Conservation (phyloP, 495 filamentous ascomycete species). For the Aspergillus diversus region DNA sequence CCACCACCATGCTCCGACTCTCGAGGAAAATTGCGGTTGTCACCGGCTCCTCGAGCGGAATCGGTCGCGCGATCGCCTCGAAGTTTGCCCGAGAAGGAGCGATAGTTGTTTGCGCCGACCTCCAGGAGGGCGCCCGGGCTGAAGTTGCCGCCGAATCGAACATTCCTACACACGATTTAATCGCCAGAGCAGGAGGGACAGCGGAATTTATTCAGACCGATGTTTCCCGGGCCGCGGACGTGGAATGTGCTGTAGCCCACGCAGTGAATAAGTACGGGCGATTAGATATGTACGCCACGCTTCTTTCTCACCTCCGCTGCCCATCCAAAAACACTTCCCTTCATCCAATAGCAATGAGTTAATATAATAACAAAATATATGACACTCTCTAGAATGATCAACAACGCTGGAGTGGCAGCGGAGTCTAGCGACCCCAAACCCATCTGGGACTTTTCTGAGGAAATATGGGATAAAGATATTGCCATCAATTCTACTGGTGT, state of each 20-base stretch:
- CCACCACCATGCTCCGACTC: slow-evolving; percentile 3
- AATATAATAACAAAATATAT: background rate
- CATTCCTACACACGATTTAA: slow-evolving; percentile 40
- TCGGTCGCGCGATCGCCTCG: slow-evolving; percentile 46
- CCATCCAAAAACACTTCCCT: background rate
- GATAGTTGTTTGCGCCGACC: slow-evolving; percentile 44
- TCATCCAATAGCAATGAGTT: no score
- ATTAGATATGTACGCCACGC: slow-evolving; percentile 45
- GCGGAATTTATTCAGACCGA: slow-evolving; percentile 46
- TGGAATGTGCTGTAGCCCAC: slow-evolving; percentile 34
- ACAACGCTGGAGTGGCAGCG: slow-evolving; percentile 55
- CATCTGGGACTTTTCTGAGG: slow-evolving; percentile 45
- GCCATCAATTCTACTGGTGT: slow-evolving; percentile 49
- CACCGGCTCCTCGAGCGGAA: slow-evolving; percentile 33
- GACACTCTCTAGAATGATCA: slow-evolving; percentile 44
- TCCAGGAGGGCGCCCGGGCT: slow-evolving; percentile 25
- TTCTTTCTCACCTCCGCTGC: background rate
- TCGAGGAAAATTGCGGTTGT: slow-evolving; percentile 38
- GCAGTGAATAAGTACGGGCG: slow-evolving; percentile 42
- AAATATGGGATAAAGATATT: slow-evolving; percentile 49
- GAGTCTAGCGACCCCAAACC: slow-evolving; percentile 27
- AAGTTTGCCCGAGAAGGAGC: slow-evolving; percentile 42
- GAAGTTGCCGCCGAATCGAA: slow-evolving; percentile 25
- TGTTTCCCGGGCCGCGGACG: slow-evolving; percentile 34
- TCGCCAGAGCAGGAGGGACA: slow-evolving; percentile 32